Evolutionary conservation across 2,329 filamentous ascomycete species (phyloP), one percentile per base, ranked within the genome.

Genomic region (Aspergillus fischeri): DNA sequence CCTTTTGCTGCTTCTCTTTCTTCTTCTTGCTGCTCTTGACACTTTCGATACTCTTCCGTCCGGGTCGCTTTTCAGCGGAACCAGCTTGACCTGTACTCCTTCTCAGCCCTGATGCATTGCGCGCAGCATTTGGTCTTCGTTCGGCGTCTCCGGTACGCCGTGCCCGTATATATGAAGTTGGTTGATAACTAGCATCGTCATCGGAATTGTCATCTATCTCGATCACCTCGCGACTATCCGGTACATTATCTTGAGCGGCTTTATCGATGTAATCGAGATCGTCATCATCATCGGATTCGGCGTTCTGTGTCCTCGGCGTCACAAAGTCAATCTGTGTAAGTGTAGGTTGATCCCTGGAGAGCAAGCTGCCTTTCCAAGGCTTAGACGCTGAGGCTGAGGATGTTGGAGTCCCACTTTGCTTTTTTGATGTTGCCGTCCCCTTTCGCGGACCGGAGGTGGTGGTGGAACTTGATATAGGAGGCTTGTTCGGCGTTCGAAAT

Each of bases 271-370:
- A 73, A 42, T 71, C 64, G n/a, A 73, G 64, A 29, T 68, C 58
- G 5, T 69, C 67, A 45, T 70, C 63, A 35, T 50, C 55, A 56
- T 47, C 44, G 21, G 44, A 47, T 51, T 45, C 53, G 11, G 41
- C 27, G 47, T 44, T 60, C 58, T 57, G 60, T 53, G 51, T 60
- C 42, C 54, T 63, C 47, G 60, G 67, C 2, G 67, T 68, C 49
- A 75, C 72, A 52, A 71, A 77, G 41, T 73, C 73, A 51, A 77
- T 74, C 56, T 77, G 75, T 1, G 75, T 77, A 17, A 77, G 67
- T 0, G 75, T 77, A 2, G 72, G 69, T 49, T 77, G 75, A 14
- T 66, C 69, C 7, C 57, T 61, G n/a, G 60, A 50, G 4, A 66
- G 24, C 4, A 63, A 59, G 17, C 20, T 58, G 48, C 60, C 62